phyloP scores from a whole-genome alignment of 106 monocot genomes.

The Dendrobium nobile region DNA sequence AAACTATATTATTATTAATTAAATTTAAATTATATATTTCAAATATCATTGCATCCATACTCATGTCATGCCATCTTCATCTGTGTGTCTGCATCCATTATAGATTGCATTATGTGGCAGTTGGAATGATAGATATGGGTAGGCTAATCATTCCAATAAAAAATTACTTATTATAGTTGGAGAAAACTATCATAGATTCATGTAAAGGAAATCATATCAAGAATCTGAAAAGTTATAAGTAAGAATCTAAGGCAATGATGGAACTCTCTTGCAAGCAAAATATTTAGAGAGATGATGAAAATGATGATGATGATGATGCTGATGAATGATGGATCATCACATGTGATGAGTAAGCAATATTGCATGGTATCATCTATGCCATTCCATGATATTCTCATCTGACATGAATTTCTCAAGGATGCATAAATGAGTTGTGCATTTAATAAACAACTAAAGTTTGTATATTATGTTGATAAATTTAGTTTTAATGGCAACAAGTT shows the following conservation, averaged over 20 bases:
- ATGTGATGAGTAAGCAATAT: background rate
- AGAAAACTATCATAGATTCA: background rate
- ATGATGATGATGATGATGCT: background rate
- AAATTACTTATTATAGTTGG: background rate
- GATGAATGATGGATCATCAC: background rate
- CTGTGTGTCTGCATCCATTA: background rate
- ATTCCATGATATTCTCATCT: background rate
- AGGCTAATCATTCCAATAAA: background rate
- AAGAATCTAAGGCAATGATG: background rate
- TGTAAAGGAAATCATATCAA: background rate
- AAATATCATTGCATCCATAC: no score
- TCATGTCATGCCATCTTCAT: no score
- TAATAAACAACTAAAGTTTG: no score
- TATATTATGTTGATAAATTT: no score
- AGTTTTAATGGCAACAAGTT: no score
- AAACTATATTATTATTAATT: no score
- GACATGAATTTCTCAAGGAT: no score
- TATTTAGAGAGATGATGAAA: no score
- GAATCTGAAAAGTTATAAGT: background rate
- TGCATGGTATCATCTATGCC: background rate
- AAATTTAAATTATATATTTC: no score
- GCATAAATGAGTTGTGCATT: no score
- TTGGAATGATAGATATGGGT: background rate
- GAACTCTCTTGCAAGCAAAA: background rate
- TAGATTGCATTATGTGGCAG: background rate